These are phyloP conservation scores for Pugionium dolabratum DNA, from an alignment of 345 rosid genomes.

Conservation along the genomic window DNA sequence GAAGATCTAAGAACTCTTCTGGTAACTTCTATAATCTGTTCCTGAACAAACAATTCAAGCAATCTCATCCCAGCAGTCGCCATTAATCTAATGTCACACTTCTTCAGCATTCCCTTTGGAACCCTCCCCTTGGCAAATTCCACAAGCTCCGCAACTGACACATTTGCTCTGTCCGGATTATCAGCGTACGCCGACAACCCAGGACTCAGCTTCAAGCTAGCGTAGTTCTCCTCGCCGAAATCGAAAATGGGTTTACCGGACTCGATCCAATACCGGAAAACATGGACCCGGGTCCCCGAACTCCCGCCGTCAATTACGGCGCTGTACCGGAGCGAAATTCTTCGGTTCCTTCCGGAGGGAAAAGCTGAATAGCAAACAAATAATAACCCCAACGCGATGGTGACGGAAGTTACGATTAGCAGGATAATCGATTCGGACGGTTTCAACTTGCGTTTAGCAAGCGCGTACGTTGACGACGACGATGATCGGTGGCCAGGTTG, in stretches of 20 bases:
- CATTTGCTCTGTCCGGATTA: constrained; percentile 56
- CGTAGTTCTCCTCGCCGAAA: constrained; percentile 46
- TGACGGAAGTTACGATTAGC: constrained; percentile 31
- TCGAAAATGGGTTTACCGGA: constrained; percentile 49
- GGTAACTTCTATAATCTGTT: constrained; percentile 56
- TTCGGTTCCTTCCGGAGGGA: constrained; percentile 22
- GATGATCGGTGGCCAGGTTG: constrained; percentile 50
- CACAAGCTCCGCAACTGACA: constrained; percentile 59
- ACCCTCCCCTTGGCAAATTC: constrained; percentile 63
- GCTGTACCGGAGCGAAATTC: constrained; percentile 40
- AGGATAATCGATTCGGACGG: constrained; percentile 38
- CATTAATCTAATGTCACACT: constrained; percentile 87
- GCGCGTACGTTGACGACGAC: constrained; percentile 38
- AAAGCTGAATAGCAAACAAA: constrained; percentile 36
- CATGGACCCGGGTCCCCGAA: constrained; percentile 78
- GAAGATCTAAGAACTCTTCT: constrained; percentile 59
- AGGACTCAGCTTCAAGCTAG: constrained; percentile 68
- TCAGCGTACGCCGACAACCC: constrained; percentile 75
- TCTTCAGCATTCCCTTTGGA: constrained; percentile 54
- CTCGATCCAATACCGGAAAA: constrained; percentile 47
- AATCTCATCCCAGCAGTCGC: constrained; percentile 93
- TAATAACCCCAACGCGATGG: constrained; percentile 31
- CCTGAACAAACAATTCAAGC: constrained; percentile 55
- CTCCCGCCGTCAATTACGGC: constrained; percentile 84
- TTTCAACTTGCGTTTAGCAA: constrained; percentile 40